These are phyloP conservation scores for Lasiosphaeria hispida DNA, from an alignment of 495 filamentous ascomycete genomes.

Conservation along the genomic window DNA sequence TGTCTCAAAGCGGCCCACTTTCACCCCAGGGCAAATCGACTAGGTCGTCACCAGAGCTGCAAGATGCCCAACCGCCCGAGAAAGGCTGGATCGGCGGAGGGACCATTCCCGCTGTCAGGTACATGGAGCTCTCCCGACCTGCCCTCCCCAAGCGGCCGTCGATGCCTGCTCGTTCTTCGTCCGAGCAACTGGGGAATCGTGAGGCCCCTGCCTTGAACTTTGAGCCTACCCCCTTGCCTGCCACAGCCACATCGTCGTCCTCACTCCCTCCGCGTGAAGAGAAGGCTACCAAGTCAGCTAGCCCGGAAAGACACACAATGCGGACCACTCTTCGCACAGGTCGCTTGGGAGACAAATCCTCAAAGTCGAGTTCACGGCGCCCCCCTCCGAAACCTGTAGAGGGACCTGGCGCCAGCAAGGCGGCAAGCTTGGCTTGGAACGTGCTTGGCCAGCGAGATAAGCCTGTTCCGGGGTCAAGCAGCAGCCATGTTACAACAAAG, in stretches of 20 bases:
- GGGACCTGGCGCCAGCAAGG: constrained; percentile 67
- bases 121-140: constrained; percentile 72
- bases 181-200: constrained; percentile 38
- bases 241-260: constrained; percentile 16
- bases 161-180: constrained; percentile 48
- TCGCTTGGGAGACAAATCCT: constrained; percentile 56
- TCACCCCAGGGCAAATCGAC: background rate
- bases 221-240: constrained; percentile 6
- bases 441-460: constrained; percentile 34
- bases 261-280: constrained; percentile 29
- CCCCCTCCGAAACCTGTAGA: constrained; percentile 30
- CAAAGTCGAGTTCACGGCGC: constrained; percentile 49
- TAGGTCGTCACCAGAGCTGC: constrained; percentile 23
- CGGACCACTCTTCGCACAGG: constrained; percentile 73
- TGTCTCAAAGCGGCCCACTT: constrained; percentile 29
- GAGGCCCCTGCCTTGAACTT: constrained; percentile 34
- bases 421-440: constrained; percentile 84
- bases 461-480: constrained; percentile 2
- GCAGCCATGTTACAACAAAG: constrained; percentile 12
- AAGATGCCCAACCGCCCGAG: constrained; percentile 33
- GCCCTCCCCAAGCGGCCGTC: constrained; percentile 61
- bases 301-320: constrained; percentile 82
- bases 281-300: constrained; percentile 62
- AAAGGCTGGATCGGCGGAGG: constrained; percentile 71
- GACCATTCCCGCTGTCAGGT: constrained; percentile 74